These are phyloP conservation scores for Apiotrichum mycotoxinovorans DNA, from an alignment of 1,284 basidiomycete species.

Conservation along the genomic window DNA sequence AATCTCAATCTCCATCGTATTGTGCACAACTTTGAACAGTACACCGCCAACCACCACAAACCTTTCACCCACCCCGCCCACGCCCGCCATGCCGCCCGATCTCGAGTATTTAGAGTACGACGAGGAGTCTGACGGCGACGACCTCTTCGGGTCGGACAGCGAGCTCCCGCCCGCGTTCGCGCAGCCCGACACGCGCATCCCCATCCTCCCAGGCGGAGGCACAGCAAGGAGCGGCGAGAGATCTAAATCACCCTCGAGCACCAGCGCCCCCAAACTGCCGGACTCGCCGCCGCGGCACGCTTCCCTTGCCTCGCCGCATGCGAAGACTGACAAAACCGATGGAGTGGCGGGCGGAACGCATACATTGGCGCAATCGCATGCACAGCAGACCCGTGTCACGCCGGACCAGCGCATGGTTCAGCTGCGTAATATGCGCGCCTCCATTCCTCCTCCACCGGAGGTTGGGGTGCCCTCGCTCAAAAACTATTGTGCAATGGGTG, in stretches of 20 bases:
- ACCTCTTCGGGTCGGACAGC: slow-evolving; percentile 33
- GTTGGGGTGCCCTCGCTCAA: slow-evolving; percentile 1
- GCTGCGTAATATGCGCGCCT: not conserved
- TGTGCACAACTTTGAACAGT: no score
- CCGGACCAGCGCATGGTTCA: slow-evolving; percentile 8
- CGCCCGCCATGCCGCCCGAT: slow-evolving; percentile 12
- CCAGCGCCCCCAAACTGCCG: not conserved
- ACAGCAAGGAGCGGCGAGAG: not conserved
- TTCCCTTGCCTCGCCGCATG: not conserved
- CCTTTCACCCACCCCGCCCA: not conserved
- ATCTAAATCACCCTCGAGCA: not conserved
- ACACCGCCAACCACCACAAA: not conserved
- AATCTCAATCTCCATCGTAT: not conserved
- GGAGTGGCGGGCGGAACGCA: no score
- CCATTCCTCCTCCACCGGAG: not conserved
- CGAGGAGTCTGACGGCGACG: slow-evolving; percentile 31
- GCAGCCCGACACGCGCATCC: slow-evolving; percentile 3
- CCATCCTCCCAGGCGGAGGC: not conserved
- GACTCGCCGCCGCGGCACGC: not conserved
- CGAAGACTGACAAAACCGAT: not conserved
- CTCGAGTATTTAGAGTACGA: slow-evolving; percentile 33
- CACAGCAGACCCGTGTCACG: not conserved
- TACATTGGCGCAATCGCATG: no score
- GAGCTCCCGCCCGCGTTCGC: slow-evolving; percentile 16
- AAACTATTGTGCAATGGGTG: slow-evolving; percentile 5